phyloP scores from a whole-genome alignment of 2,329 filamentous ascomycete species.

The Colletotrichum orbiculare region DNA sequence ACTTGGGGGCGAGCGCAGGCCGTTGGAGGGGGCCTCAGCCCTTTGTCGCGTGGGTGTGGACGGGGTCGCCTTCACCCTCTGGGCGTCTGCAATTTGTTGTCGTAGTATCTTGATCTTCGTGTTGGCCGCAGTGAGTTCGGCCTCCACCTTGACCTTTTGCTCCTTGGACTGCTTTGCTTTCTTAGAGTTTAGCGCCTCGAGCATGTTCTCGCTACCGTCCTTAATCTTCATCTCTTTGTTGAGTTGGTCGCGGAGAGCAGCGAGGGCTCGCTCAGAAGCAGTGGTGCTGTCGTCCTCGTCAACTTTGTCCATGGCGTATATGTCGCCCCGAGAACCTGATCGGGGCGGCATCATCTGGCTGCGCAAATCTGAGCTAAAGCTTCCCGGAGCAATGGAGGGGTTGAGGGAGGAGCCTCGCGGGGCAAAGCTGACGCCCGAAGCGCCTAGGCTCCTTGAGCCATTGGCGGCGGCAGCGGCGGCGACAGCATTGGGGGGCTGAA shows the following conservation, averaged over 20 bases:
- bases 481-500: slow-evolving; percentile 55
- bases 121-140: slow-evolving; percentile 91
- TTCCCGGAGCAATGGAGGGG: slow-evolving; percentile 78
- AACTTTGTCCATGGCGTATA: slow-evolving; percentile 64
- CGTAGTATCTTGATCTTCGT: slow-evolving; percentile 72
- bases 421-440: slow-evolving; percentile 70
- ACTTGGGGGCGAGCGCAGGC: slow-evolving; percentile 68
- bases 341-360: slow-evolving; percentile 76
- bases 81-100: slow-evolving; percentile 69
- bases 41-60: slow-evolving; percentile 65
- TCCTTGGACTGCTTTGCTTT: slow-evolving; percentile 96
- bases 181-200: slow-evolving; percentile 93
- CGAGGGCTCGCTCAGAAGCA: slow-evolving; percentile 78
- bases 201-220: slow-evolving; percentile 95
- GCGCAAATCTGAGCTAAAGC: slow-evolving; percentile 89
- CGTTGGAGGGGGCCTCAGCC: slow-evolving; percentile 56
- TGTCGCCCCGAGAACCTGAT: slow-evolving; percentile 67
- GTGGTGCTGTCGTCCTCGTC: slow-evolving; percentile 70
- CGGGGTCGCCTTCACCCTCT: slow-evolving; percentile 59
- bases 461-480: slow-evolving; percentile 35
- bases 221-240: slow-evolving; percentile 98
- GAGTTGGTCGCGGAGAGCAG: slow-evolving; percentile 82
- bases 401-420: slow-evolving; percentile 77
- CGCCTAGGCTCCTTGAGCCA: slow-evolving; percentile 57
- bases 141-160: slow-evolving; percentile 81